Percentiles rank a stretch among this genome's conserved stretches.
Evolutionary conservation across 2,329 filamentous ascomycete species (phyloP).

Genomic region (Arthrobotrys pseudoclavata): DNA sequence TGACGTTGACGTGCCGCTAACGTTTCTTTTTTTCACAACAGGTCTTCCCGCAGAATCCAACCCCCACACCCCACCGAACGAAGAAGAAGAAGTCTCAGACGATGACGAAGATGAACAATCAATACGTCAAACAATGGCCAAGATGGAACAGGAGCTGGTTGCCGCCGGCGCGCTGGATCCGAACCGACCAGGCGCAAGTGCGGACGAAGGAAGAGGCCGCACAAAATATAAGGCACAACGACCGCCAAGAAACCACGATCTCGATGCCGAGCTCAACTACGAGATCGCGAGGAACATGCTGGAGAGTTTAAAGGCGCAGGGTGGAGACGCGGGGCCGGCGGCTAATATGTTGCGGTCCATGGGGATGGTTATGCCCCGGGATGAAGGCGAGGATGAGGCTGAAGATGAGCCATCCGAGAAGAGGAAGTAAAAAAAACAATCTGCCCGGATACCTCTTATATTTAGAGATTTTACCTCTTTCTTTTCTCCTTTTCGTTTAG

Average conservation of each 20-base stretch:
- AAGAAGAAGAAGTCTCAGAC: conserved; percentile 63
- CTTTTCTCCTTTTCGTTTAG: background rate
- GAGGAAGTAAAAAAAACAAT: conserved; percentile 21
- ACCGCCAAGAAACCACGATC: conserved; percentile 63
- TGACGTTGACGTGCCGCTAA: conserved; percentile 8
- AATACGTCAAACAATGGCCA: conserved; percentile 75
- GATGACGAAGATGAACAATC: conserved; percentile 72
- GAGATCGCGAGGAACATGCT: conserved; percentile 91
- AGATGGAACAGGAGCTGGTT: conserved; percentile 81
- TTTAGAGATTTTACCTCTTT: background rate
- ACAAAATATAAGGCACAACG: conserved; percentile 71
- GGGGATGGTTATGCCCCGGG: conserved; percentile 83
- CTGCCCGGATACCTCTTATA: background rate
- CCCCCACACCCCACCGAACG: conserved; percentile 43
- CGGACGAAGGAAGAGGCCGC: conserved; percentile 63
- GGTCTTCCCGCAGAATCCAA: conserved; percentile 57
- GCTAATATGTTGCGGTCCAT: conserved; percentile 89
- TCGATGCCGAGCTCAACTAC: conserved; percentile 78
- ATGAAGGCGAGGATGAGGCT: conserved; percentile 74
- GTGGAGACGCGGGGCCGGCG: conserved; percentile 84
- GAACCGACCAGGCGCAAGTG: conserved; percentile 35
- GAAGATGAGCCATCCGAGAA: conserved; percentile 62
- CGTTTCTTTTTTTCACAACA: conserved; percentile 15
- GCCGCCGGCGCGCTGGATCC: conserved; percentile 75
- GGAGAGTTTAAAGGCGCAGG: conserved; percentile 92